Evolutionary conservation across 2,329 filamentous ascomycete species (phyloP).

Genomic region (Xylaria polymorpha): DNA sequence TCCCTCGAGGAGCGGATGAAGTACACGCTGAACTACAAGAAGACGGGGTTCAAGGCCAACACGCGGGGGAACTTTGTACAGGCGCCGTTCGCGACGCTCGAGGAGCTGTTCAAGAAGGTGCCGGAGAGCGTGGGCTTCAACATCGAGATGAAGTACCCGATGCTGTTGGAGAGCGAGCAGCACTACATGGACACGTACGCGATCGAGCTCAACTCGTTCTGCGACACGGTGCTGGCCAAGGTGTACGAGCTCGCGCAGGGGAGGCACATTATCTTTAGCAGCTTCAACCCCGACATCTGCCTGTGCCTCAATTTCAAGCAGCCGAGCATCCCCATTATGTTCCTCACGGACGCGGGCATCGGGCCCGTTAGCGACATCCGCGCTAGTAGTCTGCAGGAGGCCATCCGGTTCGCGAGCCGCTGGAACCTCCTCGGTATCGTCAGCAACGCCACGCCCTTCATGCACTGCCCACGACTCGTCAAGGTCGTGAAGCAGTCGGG

Average conservation of each 20-base stretch:
- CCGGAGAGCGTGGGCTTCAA: slow-evolving; percentile 92
- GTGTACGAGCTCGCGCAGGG: slow-evolving; percentile 87
- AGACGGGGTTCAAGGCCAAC: slow-evolving; percentile 95
- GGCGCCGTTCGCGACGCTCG: slow-evolving; percentile 92
- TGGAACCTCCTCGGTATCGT: slow-evolving; percentile 97
- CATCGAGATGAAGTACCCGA: slow-evolving; percentile 99
- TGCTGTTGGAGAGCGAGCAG: slow-evolving; percentile 94
- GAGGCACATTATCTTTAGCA: slow-evolving; percentile 96
- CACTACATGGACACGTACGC: slow-evolving; percentile 97
- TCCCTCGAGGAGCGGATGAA: slow-evolving; percentile 86
- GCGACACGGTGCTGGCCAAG: slow-evolving; percentile 89
- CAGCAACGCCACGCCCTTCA: slow-evolving; percentile 85
- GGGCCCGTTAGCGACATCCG: slow-evolving; percentile 85
- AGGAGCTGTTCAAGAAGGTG: slow-evolving; percentile 89
- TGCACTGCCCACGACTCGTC: slow-evolving; percentile 88
- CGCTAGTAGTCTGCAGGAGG: slow-evolving; percentile 92
- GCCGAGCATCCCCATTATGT: slow-evolving; percentile 93
- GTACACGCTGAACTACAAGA: slow-evolving; percentile 94
- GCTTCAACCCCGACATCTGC: slow-evolving; percentile 97
- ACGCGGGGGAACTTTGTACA: slow-evolving; percentile 95
- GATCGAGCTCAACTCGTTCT: slow-evolving; percentile 95
- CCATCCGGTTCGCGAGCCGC: slow-evolving; percentile 89
- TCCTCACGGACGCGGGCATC: slow-evolving; percentile 91
- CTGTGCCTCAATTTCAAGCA: slow-evolving; percentile 96
- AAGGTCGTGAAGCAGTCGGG: slow-evolving; percentile 94